These are phyloP conservation scores for Nelumbo lutea DNA, from an alignment of 164 flowering plant species.

Conservation along the genomic window DNA sequence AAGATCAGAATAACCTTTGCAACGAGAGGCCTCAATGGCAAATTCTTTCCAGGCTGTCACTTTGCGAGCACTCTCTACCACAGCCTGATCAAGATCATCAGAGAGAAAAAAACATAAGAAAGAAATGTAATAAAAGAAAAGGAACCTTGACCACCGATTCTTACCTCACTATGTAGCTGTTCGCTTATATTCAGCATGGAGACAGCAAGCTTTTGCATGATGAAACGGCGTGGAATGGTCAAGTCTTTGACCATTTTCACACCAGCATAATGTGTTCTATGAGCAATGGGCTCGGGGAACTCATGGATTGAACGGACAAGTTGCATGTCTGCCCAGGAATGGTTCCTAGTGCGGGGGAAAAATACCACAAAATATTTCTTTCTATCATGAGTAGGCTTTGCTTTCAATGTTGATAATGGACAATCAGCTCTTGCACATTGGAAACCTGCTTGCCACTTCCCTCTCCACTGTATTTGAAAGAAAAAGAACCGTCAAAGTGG, in stretches of 20 bases:
- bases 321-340: conserved; percentile 83
- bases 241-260: conserved; percentile 73
- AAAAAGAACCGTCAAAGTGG: conserved; percentile 5
- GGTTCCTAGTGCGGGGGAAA: conserved; percentile 74
- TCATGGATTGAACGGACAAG: conserved; percentile 72
- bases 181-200: conserved; percentile 74
- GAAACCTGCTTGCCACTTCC: conserved; percentile 94
- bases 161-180: conserved; percentile 71
- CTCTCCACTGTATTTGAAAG: conserved; percentile 75
- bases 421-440: conserved; percentile 85
- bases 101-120: not conserved
- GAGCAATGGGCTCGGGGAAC: conserved; percentile 77
- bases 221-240: conserved; percentile 63
- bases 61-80: conserved; percentile 63
- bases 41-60: conserved; percentile 80
- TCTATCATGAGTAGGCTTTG: conserved; percentile 78
- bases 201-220: conserved; percentile 80
- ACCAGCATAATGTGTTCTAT: conserved; percentile 60
- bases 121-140: not conserved
- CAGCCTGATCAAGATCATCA: conserved; percentile 45
- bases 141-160: not conserved
- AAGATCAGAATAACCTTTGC: conserved; percentile 74
- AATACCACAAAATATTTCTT: conserved; percentile 77
- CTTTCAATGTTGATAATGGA: conserved; percentile 74
- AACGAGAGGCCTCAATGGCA: conserved; percentile 77